A percentile compares a stretch with the other conserved stretches of the same genome.
phyloP scores from a whole-genome alignment of 2,329 filamentous ascomycete genomes.

The Botrytis fabae region DNA sequence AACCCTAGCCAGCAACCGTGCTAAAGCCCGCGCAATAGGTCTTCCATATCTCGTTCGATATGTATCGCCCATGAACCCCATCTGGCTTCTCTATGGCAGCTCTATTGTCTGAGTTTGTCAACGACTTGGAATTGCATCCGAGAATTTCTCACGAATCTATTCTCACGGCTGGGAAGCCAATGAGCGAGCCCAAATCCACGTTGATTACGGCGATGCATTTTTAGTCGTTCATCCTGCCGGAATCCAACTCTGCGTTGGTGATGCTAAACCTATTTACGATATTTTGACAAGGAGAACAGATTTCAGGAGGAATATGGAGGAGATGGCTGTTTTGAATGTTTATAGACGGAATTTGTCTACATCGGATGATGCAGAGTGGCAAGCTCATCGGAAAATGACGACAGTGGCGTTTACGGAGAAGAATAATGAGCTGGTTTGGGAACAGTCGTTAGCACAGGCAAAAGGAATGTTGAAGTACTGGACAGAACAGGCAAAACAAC shows the following conservation, averaged over 20 bases:
- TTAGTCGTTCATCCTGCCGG: background rate
- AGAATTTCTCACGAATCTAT: conserved; percentile 8
- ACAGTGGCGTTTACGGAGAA: conserved; percentile 9
- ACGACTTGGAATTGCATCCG: background rate
- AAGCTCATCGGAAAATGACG: conserved; percentile 13
- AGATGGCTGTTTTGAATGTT: conserved; percentile 15
- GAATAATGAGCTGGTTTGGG: conserved; percentile 13
- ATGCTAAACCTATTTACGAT: background rate
- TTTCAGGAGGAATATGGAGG: conserved; percentile 10
- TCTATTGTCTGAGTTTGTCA: background rate
- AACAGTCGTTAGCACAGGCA: background rate
- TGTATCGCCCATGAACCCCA: background rate
- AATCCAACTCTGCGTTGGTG: background rate
- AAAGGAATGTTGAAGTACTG: conserved; percentile 10
- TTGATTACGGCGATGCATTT: conserved; percentile 12
- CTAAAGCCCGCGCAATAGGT: background rate
- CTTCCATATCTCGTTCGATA: background rate
- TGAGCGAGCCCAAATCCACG: background rate
- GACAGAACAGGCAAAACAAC: background rate
- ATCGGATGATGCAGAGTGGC: background rate
- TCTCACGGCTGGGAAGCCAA: conserved; percentile 17
- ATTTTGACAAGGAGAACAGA: background rate
- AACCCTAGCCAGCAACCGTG: background rate
- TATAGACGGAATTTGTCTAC: conserved; percentile 2
- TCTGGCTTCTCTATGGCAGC: conserved; percentile 19